Percentiles rank a stretch among this genome's conserved stretches.
phyloP scores from a whole-genome alignment of 2,329 filamentous ascomycete genomes.

The Myrmaecium sp. region DNA sequence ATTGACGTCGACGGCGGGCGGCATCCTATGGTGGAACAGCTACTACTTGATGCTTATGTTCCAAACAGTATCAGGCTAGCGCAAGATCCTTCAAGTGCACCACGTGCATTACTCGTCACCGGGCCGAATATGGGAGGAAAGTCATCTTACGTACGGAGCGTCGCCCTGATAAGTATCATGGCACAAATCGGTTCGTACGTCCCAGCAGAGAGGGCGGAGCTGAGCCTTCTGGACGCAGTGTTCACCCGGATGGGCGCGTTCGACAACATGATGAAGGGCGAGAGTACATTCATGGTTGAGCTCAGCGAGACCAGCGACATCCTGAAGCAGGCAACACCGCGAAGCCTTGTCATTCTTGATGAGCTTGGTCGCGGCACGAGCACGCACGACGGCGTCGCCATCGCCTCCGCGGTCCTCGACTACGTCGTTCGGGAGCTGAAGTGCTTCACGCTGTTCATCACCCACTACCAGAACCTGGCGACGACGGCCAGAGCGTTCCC shows the following conservation, averaged over 20 bases:
- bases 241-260: conserved; percentile 92
- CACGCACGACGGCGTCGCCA: conserved; percentile 91
- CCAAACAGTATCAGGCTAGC: conserved; percentile 68
- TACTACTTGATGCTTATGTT: conserved; percentile 72
- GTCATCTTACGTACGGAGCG: conserved; percentile 87
- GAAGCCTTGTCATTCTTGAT: conserved; percentile 79
- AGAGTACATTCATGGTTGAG: conserved; percentile 97
- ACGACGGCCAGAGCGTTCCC: conserved; percentile 54
- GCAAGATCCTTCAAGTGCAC: conserved; percentile 31
- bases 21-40: conserved; percentile 91
- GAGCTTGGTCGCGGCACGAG: conserved; percentile 86
- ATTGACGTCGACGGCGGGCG: conserved; percentile 61
- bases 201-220: conserved; percentile 53
- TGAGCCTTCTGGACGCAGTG: conserved; percentile 80
- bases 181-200: conserved; percentile 92
- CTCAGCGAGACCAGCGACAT: conserved; percentile 85
- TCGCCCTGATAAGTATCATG: conserved; percentile 83
- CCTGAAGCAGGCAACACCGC: conserved; percentile 69
- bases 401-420: conserved; percentile 79
- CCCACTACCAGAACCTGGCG: conserved; percentile 84
- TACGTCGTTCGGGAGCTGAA: conserved; percentile 59
- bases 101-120: conserved; percentile 71
- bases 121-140: conserved; percentile 99
- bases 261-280: conserved; percentile 89
- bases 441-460: conserved; percentile 86